These are phyloP conservation scores for Paralagenidium karlingii DNA, from an alignment of 352 stramenopile species.

Conservation along the genomic window DNA sequence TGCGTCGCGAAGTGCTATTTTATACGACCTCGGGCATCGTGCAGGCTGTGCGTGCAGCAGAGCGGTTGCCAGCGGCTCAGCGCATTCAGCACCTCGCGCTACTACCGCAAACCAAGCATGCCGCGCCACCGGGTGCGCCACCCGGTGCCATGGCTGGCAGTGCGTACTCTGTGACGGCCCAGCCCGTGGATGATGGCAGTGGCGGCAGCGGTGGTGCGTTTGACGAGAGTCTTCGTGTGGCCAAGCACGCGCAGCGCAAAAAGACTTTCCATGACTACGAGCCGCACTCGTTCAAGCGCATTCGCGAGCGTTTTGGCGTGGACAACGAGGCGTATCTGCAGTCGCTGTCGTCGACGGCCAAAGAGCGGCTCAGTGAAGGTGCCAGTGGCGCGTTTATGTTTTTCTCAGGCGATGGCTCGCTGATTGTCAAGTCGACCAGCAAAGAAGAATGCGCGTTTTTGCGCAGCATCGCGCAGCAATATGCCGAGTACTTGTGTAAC, in stretches of 20 bases:
- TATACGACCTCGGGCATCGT: slow-evolving; percentile 87
- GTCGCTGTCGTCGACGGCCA: slow-evolving; percentile 72
- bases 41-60: slow-evolving; percentile 68
- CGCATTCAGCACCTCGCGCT: slow-evolving; percentile 75
- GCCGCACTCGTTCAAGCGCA: slow-evolving; percentile 80
- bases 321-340: slow-evolving; percentile 75
- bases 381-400: slow-evolving; percentile 88
- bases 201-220: slow-evolving; percentile 24
- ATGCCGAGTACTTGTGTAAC: slow-evolving; percentile 74
- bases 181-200: slow-evolving; percentile 7
- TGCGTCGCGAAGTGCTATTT: slow-evolving; percentile 81
- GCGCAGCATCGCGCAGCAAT: slow-evolving; percentile 76
- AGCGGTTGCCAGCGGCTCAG: slow-evolving; percentile 56
- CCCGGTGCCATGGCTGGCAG: too few relatives aligned
- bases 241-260: slow-evolving; percentile 57
- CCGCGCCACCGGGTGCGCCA: not conserved
- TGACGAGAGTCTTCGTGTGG: slow-evolving; percentile 56
- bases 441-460: slow-evolving; percentile 81
- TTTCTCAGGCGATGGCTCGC: slow-evolving; percentile 73
- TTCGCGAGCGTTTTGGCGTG: slow-evolving; percentile 77
- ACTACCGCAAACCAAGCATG: slow-evolving; percentile 52
- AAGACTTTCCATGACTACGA: slow-evolving; percentile 86
- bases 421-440: slow-evolving; percentile 88
- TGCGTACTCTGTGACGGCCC: too few relatives aligned
- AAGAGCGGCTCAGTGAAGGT: slow-evolving; percentile 82